Evolutionary conservation across 805 yeast species (phyloP), one percentile per base, ranked within the genome.

Genomic region (Saturnispora saitoi): DNA sequence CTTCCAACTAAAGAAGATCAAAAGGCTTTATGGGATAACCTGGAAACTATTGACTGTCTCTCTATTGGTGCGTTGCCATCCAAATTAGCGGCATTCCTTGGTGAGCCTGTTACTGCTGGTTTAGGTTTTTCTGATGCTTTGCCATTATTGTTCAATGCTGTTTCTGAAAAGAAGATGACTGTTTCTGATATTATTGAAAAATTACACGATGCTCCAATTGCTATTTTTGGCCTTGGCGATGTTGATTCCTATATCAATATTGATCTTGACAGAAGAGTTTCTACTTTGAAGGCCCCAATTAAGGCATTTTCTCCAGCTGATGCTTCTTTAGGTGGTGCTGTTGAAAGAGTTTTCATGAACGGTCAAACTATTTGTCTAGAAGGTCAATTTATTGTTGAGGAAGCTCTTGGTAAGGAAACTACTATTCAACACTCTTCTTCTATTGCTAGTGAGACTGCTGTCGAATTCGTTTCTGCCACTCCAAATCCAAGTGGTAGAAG

Each of bases 1-100:
- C 72, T 89, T 65, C 96, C 96, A 55, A 75, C 91, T 19, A 74
- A 75, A 62, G 85, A 77, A 55, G 96, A 87, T 62, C 95, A 86
- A 69, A 75, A 72, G 22, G 85, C 83, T 46, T 74, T 91, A 58
- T 90, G 97, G 97, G 79, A 72, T 42, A 76, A 78, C 62, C 67
- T 91, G 56, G 75, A 70, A 29, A 71, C 75, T 41, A 76, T 91
- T 62, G 98, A 91, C 69, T 85, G 89, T 56, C 86, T 91, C 74
- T 81, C 95, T 19, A 72, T 90, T 56, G 97, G 97, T 55, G 73
- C 76, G 37, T 64, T 85, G 54, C 96, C 96, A 58, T 75, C 83
- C 45, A 71, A 76, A 53, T 70, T 90, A 49, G 87, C 95, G 40
- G 67, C 75, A 59, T 81, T 79, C 54, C 69, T 78, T 51, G 84